Conservation (phyloP, 495 filamentous ascomycete genomes). For the Clohesyomyces aquaticus region DNA sequence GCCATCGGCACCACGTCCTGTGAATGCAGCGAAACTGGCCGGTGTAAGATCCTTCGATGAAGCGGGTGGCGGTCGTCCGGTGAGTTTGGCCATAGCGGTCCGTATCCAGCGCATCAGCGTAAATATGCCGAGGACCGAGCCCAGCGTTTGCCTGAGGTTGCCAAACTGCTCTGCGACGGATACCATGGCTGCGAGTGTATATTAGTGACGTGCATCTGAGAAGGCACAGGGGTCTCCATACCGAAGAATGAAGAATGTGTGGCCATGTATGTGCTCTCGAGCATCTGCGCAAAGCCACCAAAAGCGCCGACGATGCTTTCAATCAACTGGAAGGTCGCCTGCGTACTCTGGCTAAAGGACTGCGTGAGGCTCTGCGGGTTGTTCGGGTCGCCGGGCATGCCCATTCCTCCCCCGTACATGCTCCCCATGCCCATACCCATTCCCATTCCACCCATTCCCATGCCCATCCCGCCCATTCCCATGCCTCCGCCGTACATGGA, state of each 20-base stretch:
- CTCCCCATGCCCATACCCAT: constrained; percentile 51
- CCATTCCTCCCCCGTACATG: constrained; percentile 47
- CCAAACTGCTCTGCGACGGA: constrained; percentile 97
- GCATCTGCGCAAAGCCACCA: constrained; percentile 97
- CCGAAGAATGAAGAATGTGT: constrained; percentile 98
- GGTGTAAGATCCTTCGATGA: constrained; percentile 85
- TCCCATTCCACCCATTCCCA: constrained; percentile 31
- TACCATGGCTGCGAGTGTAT: constrained; percentile 79
- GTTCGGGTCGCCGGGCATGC: constrained; percentile 68
- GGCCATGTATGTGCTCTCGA: constrained; percentile 99
- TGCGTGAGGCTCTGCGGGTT: constrained; percentile 91
- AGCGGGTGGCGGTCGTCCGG: constrained; percentile 88
- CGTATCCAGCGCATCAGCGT: constrained; percentile 92
- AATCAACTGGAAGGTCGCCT: constrained; percentile 98
- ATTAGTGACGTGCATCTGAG: constrained; percentile 10
- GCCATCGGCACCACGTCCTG: constrained; percentile 66
- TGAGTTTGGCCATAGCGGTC: constrained; percentile 87
- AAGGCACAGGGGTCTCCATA: constrained; percentile 56
- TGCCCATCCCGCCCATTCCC: constrained; percentile 41
- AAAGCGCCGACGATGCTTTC: constrained; percentile 99
- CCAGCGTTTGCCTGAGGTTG: constrained; percentile 89
- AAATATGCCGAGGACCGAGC: constrained; percentile 93
- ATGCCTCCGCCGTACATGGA: constrained; percentile 44
- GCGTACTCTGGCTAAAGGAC: constrained; percentile 86
- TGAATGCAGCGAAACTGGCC: constrained; percentile 85